A percentile compares a stretch with the other conserved stretches of the same genome.
phyloP scores from a whole-genome alignment of 2,329 filamentous ascomycete species.

The Pestalotiopsis fici region DNA sequence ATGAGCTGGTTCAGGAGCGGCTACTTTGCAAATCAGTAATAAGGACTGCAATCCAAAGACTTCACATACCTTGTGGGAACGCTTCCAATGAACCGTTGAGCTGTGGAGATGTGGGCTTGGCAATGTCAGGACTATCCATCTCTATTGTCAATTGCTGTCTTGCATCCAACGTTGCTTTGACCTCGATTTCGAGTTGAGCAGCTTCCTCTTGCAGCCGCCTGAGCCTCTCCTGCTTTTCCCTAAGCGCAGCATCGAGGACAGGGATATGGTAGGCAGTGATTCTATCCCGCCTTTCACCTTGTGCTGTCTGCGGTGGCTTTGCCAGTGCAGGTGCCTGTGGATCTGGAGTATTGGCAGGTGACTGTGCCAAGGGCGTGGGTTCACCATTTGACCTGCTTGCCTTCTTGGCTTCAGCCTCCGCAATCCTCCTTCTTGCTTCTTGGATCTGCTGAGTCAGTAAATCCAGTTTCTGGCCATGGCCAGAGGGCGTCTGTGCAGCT shows the following conservation, averaged over 20 bases:
- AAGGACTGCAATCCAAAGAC: neutral
- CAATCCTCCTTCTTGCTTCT: constrained; percentile 59
- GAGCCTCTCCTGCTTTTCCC: constrained; percentile 48
- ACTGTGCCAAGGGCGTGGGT: constrained; percentile 14
- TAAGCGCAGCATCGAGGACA: constrained; percentile 36
- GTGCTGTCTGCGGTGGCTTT: constrained; percentile 14
- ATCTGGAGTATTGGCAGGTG: constrained; percentile 13
- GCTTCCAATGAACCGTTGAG: neutral
- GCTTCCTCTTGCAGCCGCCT: constrained; percentile 47
- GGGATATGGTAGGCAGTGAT: constrained; percentile 40
- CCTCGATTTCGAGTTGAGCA: constrained; percentile 48
- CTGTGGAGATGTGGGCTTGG: neutral
- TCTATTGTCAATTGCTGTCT: constrained; percentile 25
- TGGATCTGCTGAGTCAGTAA: constrained; percentile 53
- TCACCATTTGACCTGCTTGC: constrained; percentile 20
- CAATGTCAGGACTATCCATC: constrained; percentile 5
- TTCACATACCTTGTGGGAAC: neutral
- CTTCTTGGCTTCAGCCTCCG: constrained; percentile 58
- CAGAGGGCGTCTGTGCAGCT: constrained; percentile 34
- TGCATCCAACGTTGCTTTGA: constrained; percentile 35
- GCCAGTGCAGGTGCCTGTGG: constrained; percentile 13
- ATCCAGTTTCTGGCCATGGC: constrained; percentile 25
- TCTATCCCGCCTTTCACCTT: constrained; percentile 28
- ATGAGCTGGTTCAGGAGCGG: neutral
- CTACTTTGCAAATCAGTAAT: neutral